Evolutionary conservation across 352 stramenopile genomes (phyloP), one percentile per base, ranked within the genome.

Genomic region (Phytopythium boreale): DNA sequence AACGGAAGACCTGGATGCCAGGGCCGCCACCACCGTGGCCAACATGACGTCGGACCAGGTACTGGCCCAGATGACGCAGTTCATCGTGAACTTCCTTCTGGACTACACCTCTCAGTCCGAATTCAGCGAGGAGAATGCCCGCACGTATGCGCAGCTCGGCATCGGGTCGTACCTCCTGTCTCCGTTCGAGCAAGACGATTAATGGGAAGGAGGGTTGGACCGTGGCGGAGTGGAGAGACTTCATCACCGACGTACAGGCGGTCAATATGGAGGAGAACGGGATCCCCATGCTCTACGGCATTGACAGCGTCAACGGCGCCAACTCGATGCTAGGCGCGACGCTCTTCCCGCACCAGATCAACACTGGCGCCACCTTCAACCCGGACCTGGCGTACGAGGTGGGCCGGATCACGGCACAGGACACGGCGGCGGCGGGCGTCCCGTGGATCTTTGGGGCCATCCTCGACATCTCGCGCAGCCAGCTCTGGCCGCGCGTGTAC

Each of bases 341-440:
- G 7, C 75, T 97, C n/a, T 93, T 95, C 55, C 84, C 84, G 0
- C 89, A 97, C 49, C 88, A 95, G 56, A 89, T 98, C 67, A 96
- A 96, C 53, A 61, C 82, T 24, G 90, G 84, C 0, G 82, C 92
- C 19, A 92, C 87, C 5, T 98, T 97, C 71, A 96, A 97, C 68
- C 69, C 73, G 4, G 74, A 80, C 0, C 56, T 94, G 17, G 77
- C 78, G 6, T 71, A 74, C 24, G 53, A 73, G 14, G 82, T 92
- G 61, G 90, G 88, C 0, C 67, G 66, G 10, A 73, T 93, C n/a
- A 92, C 87, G 20, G 89, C 71, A 44, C 74, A 79, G 6, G 92
- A 98, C 66, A 97, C 89, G 2, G 68, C 77, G 22, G 87, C 86
- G 11, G 89, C 84, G 10, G 92, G 89, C 0, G 88, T 97, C 47